Percentiles rank a stretch among this genome's conserved stretches.
Conservation (phyloP, 768 basidiomycete genomes). For the Gymnopilus dilepis region DNA sequence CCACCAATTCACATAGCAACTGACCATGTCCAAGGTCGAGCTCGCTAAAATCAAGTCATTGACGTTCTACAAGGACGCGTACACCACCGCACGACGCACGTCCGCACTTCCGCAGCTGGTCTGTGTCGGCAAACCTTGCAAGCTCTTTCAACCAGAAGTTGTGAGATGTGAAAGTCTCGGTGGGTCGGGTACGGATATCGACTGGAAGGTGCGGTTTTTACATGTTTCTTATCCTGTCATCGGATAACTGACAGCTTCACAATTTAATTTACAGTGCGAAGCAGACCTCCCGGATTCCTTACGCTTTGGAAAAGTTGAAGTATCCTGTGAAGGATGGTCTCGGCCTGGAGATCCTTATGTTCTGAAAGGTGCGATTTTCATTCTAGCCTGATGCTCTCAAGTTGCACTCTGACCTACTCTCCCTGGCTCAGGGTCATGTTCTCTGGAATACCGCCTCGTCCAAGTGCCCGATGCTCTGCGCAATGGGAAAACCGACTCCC, state of each 20-base stretch:
- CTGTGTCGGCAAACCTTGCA: constrained; percentile 83
- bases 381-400: neutral
- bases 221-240: neutral
- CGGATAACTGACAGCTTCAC: neutral
- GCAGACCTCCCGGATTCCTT: constrained; percentile 85
- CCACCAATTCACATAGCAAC: constrained; percentile 1
- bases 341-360: constrained; percentile 83
- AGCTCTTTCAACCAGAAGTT: constrained; percentile 78
- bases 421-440: constrained; percentile 72
- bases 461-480: constrained; percentile 60
- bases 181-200: constrained; percentile 77
- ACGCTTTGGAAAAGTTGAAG: constrained; percentile 83
- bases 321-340: constrained; percentile 92
- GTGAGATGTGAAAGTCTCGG: constrained; percentile 84
- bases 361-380: constrained; percentile 66
- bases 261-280: constrained; percentile 65
- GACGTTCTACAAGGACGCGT: constrained; percentile 73
- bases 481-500: constrained; percentile 33
- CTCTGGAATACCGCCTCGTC: constrained; percentile 82
- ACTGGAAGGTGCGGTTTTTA: constrained; percentile 77
- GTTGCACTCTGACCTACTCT: neutral
- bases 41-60: constrained; percentile 76
- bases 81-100: constrained; percentile 72
- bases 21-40: constrained; percentile 67
- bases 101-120: constrained; percentile 76